These are phyloP conservation scores for Graphilbum fragrans DNA, from an alignment of 2,329 filamentous ascomycete genomes.

Conservation along the genomic window DNA sequence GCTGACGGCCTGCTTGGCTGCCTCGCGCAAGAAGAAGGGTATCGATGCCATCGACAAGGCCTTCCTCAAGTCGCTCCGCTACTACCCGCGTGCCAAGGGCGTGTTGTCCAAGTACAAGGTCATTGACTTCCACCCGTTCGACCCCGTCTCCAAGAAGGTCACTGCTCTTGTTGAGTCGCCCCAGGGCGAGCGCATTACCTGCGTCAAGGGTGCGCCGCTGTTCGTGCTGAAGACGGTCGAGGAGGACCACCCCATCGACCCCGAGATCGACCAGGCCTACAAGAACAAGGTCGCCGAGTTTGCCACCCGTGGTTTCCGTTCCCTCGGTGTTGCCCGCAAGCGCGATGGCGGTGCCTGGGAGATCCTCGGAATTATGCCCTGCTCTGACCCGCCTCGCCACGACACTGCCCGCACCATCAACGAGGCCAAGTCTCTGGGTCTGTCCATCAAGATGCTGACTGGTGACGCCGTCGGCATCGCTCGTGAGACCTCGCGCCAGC, in stretches of 20 bases:
- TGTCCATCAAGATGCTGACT: slow-evolving; percentile 93
- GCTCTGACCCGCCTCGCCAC: slow-evolving; percentile 81
- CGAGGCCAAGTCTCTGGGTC: slow-evolving; percentile 76
- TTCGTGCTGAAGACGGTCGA: slow-evolving; percentile 81
- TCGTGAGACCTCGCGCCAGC: slow-evolving; percentile 80
- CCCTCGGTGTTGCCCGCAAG: slow-evolving; percentile 86
- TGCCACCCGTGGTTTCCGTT: slow-evolving; percentile 85
- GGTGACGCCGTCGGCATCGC: slow-evolving; percentile 90
- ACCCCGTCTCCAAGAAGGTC: slow-evolving; percentile 90
- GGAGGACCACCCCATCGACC: slow-evolving; percentile 69
- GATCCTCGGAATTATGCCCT: slow-evolving; percentile 90
- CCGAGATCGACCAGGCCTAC: slow-evolving; percentile 69
- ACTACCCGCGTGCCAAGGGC: slow-evolving; percentile 71
- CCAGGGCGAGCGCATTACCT: slow-evolving; percentile 72
- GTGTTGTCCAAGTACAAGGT: slow-evolving; percentile 77
- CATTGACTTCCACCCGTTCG: slow-evolving; percentile 76
- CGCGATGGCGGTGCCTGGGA: slow-evolving; percentile 73
- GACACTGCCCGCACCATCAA: slow-evolving; percentile 84
- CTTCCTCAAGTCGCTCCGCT: slow-evolving; percentile 75
- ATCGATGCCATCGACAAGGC: slow-evolving; percentile 93
- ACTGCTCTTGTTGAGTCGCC: slow-evolving; percentile 73
- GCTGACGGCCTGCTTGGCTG: slow-evolving; percentile 81
- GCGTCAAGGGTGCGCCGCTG: slow-evolving; percentile 83
- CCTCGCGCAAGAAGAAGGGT: slow-evolving; percentile 89
- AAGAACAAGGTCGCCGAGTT: slow-evolving; percentile 90